Percentiles rank a stretch among this genome's conserved stretches.
Evolutionary conservation across 176 grass and related monocot species (phyloP).

Genomic region (Pharus latifolius): DNA sequence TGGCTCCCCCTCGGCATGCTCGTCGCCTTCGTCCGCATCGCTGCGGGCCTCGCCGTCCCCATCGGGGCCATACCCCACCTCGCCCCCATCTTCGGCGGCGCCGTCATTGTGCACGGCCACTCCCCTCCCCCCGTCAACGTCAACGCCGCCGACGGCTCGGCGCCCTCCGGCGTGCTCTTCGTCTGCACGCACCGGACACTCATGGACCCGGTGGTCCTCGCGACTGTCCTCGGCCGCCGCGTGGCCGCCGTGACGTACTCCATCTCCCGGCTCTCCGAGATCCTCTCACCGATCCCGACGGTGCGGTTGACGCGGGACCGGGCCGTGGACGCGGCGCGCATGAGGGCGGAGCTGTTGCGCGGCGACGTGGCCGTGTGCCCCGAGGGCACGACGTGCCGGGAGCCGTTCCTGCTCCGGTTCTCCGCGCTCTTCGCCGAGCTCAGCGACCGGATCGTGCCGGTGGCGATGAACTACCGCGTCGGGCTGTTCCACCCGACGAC

Average conservation of each 20-base stretch:
- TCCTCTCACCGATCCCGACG: constrained; percentile 68
- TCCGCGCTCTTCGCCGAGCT: constrained; percentile 95
- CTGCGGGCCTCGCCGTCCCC: constrained; percentile 50
- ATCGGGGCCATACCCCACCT: constrained; percentile 38
- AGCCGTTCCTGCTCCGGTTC: constrained; percentile 84
- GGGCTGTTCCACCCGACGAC: constrained; percentile 92
- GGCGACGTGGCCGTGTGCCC: constrained; percentile 86
- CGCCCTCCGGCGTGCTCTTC: constrained; percentile 51
- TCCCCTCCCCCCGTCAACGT: constrained; percentile 3
- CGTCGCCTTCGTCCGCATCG: constrained; percentile 60
- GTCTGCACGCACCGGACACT: constrained; percentile 91
- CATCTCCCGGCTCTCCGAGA: constrained; percentile 60
- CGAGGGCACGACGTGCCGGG: constrained; percentile 93
- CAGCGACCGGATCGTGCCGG: constrained; percentile 84
- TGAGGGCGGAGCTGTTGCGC: constrained; percentile 34
- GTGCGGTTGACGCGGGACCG: constrained; percentile 59
- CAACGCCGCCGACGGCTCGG: not conserved
- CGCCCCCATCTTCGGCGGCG: constrained; percentile 57
- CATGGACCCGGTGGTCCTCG: constrained; percentile 67
- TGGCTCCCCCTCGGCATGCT: constrained; percentile 68
- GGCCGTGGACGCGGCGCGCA: constrained; percentile 26
- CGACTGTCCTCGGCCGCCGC: constrained; percentile 42
- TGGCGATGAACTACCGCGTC: constrained; percentile 79
- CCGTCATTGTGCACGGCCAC: constrained; percentile 40
- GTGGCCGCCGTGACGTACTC: constrained; percentile 76